Conservation (phyloP, 805 yeast species). For the Spathaspora boniae region DNA sequence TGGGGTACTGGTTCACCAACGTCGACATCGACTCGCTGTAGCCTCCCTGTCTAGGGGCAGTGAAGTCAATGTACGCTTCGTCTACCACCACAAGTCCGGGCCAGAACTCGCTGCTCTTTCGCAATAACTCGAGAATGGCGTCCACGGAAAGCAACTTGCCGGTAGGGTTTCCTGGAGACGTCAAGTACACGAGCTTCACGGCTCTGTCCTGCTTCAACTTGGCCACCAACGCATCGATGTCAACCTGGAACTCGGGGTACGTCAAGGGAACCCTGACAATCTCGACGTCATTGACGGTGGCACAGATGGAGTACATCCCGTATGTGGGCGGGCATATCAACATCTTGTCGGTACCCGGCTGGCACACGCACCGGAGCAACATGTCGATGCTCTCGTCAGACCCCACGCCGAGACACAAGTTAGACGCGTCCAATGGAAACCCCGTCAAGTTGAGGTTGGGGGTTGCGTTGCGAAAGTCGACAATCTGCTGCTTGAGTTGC, state of each 20-base stretch:
- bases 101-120: conserved; percentile 49
- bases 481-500: conserved; percentile 66
- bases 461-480: conserved; percentile 64
- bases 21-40: conserved; percentile 56
- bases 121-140: conserved; percentile 35
- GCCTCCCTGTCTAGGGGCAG: conserved; percentile 14
- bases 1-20: conserved; percentile 75
- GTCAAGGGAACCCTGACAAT: conserved; percentile 68
- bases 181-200: conserved; percentile 76
- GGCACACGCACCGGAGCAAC: conserved; percentile 76
- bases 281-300: conserved; percentile 83
- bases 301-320: conserved; percentile 94
- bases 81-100: conserved; percentile 83
- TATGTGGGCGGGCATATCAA: conserved; percentile 92
- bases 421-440: conserved; percentile 52
- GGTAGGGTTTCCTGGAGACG: conserved; percentile 98
- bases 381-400: conserved; percentile 95
- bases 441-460: conserved; percentile 23
- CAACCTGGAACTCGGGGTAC: conserved; percentile 51
- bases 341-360: conserved; percentile 79
- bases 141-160: conserved; percentile 56
- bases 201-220: conserved; percentile 51
- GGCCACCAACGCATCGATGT: conserved; percentile 51
- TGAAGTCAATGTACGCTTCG: conserved; percentile 93
- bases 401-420: conserved; percentile 92